Percentiles rank a stretch among this genome's conserved stretches.
Conservation (phyloP, 345 rosid genomes). For the Eucalyptus melliodora region DNA sequence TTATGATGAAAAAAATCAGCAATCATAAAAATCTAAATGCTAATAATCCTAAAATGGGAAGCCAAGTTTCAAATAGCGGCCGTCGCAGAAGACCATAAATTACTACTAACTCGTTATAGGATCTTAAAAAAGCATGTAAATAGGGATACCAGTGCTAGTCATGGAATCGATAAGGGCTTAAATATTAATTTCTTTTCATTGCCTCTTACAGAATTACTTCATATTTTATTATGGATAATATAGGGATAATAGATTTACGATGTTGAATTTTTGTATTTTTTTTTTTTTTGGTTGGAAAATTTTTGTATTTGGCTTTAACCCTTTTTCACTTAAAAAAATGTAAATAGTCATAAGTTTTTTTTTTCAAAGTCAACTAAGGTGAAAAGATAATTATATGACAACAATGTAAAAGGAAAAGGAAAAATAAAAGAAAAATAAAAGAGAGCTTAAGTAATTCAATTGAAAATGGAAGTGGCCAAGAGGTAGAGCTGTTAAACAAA, state of each 20-base stretch:
- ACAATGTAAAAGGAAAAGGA: too few species aligned
- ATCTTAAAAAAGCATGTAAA: too few species aligned
- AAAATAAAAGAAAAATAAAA: too few species aligned
- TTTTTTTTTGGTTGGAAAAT: too few species aligned
- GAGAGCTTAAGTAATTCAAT: background rate
- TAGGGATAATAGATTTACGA: too few species aligned
- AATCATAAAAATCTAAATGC: background rate
- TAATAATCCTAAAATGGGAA: background rate
- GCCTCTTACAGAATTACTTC: too few species aligned
- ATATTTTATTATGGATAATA: too few species aligned
- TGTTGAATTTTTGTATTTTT: too few species aligned
- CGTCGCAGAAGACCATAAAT: fast-evolving
- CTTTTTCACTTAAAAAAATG: background rate
- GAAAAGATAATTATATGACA: background rate
- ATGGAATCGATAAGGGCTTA: fast-evolving
- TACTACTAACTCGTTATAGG: background rate
- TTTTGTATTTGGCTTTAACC: too few species aligned
- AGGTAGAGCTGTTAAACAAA: fast-evolving
- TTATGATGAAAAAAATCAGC: background rate
- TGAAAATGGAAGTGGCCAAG: background rate
- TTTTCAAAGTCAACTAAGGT: background rate
- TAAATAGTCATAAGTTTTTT: too few species aligned
- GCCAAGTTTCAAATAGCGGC: background rate
- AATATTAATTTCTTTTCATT: too few species aligned
- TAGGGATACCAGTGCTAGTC: too few species aligned